A percentile compares a stretch with the other conserved stretches of the same genome.
phyloP scores from a whole-genome alignment of 371 early-diverging fungal species.

The Funneliformis caledonium region DNA sequence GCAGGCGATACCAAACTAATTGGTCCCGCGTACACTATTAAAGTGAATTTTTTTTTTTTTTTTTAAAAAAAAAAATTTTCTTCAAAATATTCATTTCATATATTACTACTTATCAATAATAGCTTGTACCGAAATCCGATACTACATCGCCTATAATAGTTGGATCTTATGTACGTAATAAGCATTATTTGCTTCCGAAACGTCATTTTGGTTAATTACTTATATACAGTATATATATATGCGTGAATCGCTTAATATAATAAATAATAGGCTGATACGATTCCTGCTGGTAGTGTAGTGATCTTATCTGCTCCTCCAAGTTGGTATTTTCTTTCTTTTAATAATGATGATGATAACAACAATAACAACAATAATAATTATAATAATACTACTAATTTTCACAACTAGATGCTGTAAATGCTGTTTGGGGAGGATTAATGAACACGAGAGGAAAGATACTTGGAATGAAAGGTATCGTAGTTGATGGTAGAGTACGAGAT shows the following conservation, averaged over 20 bases:
- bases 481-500: slow-evolving; percentile 81
- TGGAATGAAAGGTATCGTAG: slow-evolving; percentile 69
- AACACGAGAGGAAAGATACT: slow-evolving; percentile 69
- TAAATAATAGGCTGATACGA: slow-evolving; percentile 58
- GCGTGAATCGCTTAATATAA: not conserved
- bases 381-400: not conserved
- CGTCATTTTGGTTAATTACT: not conserved
- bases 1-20: slow-evolving; percentile 63
- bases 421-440: slow-evolving; percentile 86
- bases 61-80: not conserved
- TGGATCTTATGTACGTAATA: slow-evolving; percentile 64
- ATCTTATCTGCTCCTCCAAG: slow-evolving; percentile 70
- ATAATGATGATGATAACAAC: too few species aligned
- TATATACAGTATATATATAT: not conserved
- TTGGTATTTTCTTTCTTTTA: not conserved
- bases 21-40: slow-evolving; percentile 80
- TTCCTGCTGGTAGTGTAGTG: slow-evolving; percentile 61
- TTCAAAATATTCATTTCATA: not conserved
- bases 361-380: not conserved
- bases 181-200: not conserved
- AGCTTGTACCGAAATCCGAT: slow-evolving; percentile 61
- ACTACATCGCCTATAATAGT: slow-evolving; percentile 51
- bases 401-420: slow-evolving; percentile 54
- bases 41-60: slow-evolving; percentile 48
- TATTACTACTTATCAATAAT: not conserved